Percentiles rank a stretch among this genome's conserved stretches.
Conservation (phyloP, 352 stramenopile genomes). For the Globisporangium irregulare region DNA sequence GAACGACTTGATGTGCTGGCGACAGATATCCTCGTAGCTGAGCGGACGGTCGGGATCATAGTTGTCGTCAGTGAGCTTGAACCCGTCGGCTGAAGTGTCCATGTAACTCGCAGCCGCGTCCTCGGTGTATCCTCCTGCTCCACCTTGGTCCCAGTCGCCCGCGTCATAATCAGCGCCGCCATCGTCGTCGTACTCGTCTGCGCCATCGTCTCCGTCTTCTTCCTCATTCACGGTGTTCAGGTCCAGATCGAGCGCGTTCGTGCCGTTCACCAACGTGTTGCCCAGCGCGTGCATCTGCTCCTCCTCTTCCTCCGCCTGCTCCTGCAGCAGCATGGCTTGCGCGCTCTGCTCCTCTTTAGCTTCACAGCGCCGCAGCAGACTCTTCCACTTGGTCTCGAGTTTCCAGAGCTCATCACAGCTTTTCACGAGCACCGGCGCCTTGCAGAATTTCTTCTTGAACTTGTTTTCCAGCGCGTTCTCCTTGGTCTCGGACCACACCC, state of each 20-base stretch:
- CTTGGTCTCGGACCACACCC: slow-evolving; percentile 62
- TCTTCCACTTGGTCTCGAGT: slow-evolving; percentile 67
- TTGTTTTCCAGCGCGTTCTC: slow-evolving; percentile 52
- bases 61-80: slow-evolving; percentile 1
- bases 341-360: slow-evolving; percentile 57
- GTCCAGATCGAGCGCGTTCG: slow-evolving; percentile 28
- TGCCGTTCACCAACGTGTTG: slow-evolving; percentile 26
- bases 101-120: neutral
- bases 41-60: slow-evolving; percentile 26
- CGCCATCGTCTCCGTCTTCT: slow-evolving; percentile 21
- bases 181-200: slow-evolving; percentile 29
- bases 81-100: neutral
- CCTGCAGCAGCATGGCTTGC: slow-evolving; percentile 61
- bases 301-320: slow-evolving; percentile 67
- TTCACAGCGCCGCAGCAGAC: slow-evolving; percentile 41
- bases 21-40: slow-evolving; percentile 73
- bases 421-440: slow-evolving; percentile 43
- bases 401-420: slow-evolving; percentile 58
- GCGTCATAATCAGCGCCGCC: slow-evolving; percentile 15
- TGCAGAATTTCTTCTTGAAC: slow-evolving; percentile 65
- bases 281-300: slow-evolving; percentile 48
- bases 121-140: neutral
- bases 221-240: slow-evolving; percentile 24
- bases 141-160: slow-evolving; percentile 27
- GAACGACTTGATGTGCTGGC: slow-evolving; percentile 73